Conservation (phyloP, 495 filamentous ascomycete genomes). For the Thozetella sp. region DNA sequence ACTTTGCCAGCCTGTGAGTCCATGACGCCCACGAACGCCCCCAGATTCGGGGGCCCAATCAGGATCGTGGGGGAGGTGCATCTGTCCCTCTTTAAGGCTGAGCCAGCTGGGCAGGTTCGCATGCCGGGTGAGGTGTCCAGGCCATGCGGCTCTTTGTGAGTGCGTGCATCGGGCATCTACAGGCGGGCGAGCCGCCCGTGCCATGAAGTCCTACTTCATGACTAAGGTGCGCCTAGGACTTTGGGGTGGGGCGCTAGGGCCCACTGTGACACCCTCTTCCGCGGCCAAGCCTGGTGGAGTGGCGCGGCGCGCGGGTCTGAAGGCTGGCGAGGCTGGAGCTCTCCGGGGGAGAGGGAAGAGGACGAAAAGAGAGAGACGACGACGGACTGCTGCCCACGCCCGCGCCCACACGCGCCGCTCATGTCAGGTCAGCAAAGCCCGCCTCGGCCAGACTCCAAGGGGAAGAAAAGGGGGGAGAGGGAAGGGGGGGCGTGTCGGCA, state of each 20-base stretch:
- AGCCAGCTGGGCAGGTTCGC: not conserved
- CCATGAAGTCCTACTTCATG: not conserved
- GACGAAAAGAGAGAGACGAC: no score
- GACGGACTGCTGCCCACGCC: no score
- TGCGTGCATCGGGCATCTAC: not conserved
- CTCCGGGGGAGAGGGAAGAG: no score
- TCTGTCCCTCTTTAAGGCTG: not conserved
- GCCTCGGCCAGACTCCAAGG: not conserved
- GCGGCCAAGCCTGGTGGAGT: not conserved
- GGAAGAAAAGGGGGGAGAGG: not conserved
- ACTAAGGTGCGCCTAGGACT: not conserved
- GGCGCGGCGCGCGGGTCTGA: not conserved
- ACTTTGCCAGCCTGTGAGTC: no score
- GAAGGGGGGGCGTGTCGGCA: not conserved
- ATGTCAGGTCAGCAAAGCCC: conserved; percentile 1
- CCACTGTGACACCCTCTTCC: not conserved
- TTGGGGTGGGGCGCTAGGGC: no score
- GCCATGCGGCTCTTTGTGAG: conserved; percentile 1
- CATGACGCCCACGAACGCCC: not conserved
- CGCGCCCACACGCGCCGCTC: no score
- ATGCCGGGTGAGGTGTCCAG: not conserved
- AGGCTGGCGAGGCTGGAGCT: not conserved
- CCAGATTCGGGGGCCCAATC: conserved; percentile 2
- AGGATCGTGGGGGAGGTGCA: not conserved
- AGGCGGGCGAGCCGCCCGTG: not conserved